Evolutionary conservation across 73 alveolate species (phyloP).

Genomic region (Paramecium bursaria): DNA sequence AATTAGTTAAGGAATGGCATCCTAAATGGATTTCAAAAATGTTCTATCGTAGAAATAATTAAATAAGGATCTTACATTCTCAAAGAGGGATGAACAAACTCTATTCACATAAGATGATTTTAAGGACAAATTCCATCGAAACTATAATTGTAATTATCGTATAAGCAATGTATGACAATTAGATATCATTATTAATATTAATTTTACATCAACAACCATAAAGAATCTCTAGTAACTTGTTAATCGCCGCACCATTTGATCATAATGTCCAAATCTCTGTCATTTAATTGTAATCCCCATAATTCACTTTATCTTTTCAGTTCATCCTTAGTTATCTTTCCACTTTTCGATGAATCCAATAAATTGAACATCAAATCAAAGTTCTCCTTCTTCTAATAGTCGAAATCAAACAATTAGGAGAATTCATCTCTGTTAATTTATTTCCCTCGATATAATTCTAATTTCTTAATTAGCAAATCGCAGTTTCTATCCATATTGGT

Average conservation of each 20-base stretch:
- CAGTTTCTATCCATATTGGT: conserved; percentile 37
- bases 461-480: conserved; percentile 21
- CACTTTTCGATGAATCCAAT: conserved; percentile 20
- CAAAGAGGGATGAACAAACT: too few species aligned
- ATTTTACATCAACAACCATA: too few species aligned
- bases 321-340: conserved; percentile 40
- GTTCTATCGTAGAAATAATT: too few species aligned
- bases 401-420: conserved; percentile 22
- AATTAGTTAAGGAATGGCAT: conserved; percentile 1
- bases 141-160: too few species aligned
- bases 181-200: too few species aligned
- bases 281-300: conserved; percentile 52
- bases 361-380: conserved; percentile 35
- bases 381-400: conserved; percentile 16
- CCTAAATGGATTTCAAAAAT: too few species aligned
- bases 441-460: conserved; percentile 23
- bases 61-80: too few species aligned
- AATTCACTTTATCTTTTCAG: conserved; percentile 24
- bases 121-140: too few species aligned
- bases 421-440: not conserved
- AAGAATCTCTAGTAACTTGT: too few species aligned
- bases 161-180: too few species aligned
- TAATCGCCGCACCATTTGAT: conserved; percentile 42
- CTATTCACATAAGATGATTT: too few species aligned
- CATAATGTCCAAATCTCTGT: conserved; percentile 59